Conservation (phyloP, 352 stramenopile genomes). For the Globisporangium paroecandrum region DNA sequence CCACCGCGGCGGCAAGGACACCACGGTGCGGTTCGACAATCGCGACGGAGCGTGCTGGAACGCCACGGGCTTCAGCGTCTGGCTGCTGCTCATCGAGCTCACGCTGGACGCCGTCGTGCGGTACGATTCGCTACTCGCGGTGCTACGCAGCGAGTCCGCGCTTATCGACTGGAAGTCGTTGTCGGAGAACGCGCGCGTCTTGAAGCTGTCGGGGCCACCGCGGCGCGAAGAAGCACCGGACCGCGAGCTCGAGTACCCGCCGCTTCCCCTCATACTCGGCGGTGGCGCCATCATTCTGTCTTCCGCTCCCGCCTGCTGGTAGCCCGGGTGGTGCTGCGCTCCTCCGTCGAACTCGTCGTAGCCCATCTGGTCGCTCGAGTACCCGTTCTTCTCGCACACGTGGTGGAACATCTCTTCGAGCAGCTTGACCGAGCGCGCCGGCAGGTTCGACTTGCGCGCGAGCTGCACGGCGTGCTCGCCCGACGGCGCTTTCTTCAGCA, state of each 20-base stretch:
- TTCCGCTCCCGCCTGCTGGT: background rate
- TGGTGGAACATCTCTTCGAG: conserved; percentile 88
- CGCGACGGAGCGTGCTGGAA: conserved; percentile 36
- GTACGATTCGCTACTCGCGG: conserved; percentile 9
- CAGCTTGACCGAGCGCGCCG: conserved; percentile 61
- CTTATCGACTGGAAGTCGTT: conserved; percentile 44
- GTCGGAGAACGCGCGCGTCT: conserved; percentile 62
- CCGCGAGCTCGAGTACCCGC: conserved; percentile 9
- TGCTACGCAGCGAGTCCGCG: conserved; percentile 7
- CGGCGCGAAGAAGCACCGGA: background rate
- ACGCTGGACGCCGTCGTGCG: conserved; percentile 28
- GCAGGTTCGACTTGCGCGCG: conserved; percentile 53
- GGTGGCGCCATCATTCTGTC: background rate
- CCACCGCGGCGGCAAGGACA: conserved; percentile 78
- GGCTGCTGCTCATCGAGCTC: conserved; percentile 8
- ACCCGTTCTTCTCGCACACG: conserved; percentile 65
- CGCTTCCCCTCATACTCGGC: conserved; percentile 6
- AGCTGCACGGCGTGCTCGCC: conserved; percentile 78
- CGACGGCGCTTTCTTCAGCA: conserved; percentile 67
- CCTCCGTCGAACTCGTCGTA: conserved; percentile 27
- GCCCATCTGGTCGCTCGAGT: conserved; percentile 51
- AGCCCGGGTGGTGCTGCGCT: background rate
- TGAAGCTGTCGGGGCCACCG: conserved; percentile 27
- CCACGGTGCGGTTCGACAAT: conserved; percentile 31
- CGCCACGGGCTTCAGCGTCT: conserved; percentile 10